Conservation (phyloP, 1,139 yeast species). For the Meyerozyma carpophila region DNA sequence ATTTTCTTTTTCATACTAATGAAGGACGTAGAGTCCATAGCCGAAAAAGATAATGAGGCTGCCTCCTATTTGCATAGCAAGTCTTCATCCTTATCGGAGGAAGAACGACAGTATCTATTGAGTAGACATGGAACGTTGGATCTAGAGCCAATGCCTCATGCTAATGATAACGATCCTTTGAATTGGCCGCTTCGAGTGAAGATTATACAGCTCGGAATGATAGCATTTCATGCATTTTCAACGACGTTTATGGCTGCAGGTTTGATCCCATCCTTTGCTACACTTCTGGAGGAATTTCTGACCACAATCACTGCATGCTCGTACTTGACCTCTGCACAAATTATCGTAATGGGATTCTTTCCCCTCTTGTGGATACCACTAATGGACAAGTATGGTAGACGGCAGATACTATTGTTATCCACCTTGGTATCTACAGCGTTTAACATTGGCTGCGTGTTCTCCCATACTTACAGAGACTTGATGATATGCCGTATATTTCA, state of each 20-base stretch:
- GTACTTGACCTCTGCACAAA: constrained; percentile 14
- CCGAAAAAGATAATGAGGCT: neutral
- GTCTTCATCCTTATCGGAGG: neutral
- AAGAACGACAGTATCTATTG: constrained; percentile 11
- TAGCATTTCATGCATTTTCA: constrained; percentile 15
- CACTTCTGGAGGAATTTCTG: constrained; percentile 8
- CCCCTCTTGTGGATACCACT: constrained; percentile 18
- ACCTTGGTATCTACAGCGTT: constrained; percentile 12
- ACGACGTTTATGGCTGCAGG: constrained; percentile 19
- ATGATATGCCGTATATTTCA: constrained; percentile 15
- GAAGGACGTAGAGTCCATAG: neutral
- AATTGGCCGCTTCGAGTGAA: constrained; percentile 13
- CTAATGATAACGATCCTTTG: constrained; percentile 15
- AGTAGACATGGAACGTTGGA: constrained; percentile 14
- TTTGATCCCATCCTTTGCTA: constrained; percentile 14
- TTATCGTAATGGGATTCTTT: constrained; percentile 13
- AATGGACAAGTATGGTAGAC: constrained; percentile 15
- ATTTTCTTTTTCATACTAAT: neutral
- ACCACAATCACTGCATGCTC: constrained; percentile 11
- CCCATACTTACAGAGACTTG: constrained; percentile 10
- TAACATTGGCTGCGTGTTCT: constrained; percentile 14
- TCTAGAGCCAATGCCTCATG: constrained; percentile 14
- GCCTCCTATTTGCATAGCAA: neutral
- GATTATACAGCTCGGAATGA: constrained; percentile 12
- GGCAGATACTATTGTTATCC: constrained; percentile 10